phyloP scores from a whole-genome alignment of 371 early-diverging fungal genomes.

The Furculomyces boomerangus region DNA sequence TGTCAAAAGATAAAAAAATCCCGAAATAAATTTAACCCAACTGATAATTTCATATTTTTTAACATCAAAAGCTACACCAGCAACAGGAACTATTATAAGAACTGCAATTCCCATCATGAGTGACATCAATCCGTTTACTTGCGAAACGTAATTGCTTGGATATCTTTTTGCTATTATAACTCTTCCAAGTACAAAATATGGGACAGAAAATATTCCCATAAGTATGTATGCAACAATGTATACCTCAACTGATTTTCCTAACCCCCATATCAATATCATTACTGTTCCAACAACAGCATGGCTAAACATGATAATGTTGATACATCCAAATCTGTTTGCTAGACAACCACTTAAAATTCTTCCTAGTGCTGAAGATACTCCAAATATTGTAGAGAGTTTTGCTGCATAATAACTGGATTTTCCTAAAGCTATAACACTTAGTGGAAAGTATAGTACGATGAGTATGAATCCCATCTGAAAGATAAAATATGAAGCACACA shows the following conservation, averaged over 20 bases:
- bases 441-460: not conserved
- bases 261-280: conserved; percentile 2
- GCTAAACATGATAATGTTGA: conserved; percentile 28
- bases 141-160: not conserved
- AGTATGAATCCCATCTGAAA: not conserved
- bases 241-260: not conserved
- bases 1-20: too few relatives aligned
- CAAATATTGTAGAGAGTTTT: conserved; percentile 10
- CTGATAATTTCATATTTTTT: too few relatives aligned
- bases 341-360: conserved; percentile 7
- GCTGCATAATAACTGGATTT: conserved; percentile 4
- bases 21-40: too few relatives aligned
- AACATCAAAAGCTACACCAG: not conserved
- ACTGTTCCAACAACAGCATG: conserved; percentile 3
- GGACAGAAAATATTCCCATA: not conserved
- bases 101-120: not conserved
- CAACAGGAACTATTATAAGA: not conserved
- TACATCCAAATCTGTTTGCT: conserved; percentile 25
- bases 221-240: not conserved
- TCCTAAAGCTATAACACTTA: not conserved
- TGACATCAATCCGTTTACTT: not conserved
- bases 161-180: not conserved
- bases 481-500: not conserved
- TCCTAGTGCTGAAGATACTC: conserved; percentile 7
- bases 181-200: not conserved